phyloP scores from a whole-genome alignment of 2,329 filamentous ascomycete genomes.

The Thermoascus crustaceus region DNA sequence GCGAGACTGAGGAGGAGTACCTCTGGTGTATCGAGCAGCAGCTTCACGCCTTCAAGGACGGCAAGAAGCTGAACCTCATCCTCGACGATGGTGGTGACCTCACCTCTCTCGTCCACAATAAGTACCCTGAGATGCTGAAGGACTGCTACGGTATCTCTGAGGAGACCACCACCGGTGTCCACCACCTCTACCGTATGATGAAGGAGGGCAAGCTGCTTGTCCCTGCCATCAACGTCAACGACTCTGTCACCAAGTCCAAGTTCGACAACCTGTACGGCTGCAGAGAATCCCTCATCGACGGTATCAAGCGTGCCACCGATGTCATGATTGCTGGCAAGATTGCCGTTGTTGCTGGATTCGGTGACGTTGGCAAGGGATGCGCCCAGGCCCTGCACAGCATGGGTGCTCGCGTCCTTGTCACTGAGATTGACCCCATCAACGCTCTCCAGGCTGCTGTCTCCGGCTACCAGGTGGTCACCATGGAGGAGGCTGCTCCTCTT shows the following conservation, averaged over 20 bases:
- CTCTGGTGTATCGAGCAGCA: conserved; percentile 99
- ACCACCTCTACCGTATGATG: conserved; percentile 98
- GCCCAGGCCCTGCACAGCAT: conserved; percentile 92
- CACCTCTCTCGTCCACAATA: conserved; percentile 89
- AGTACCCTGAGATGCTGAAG: conserved; percentile 98
- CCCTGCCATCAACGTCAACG: conserved; percentile 98
- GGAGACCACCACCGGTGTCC: conserved; percentile 99
- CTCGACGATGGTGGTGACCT: conserved; percentile 98
- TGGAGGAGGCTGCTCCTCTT: conserved; percentile 84
- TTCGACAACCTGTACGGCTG: conserved; percentile 99
- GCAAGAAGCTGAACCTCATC: conserved; percentile 95
- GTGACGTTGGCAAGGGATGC: conserved; percentile 99
- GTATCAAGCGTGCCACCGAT: conserved; percentile 99
- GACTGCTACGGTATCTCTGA: conserved; percentile 97
- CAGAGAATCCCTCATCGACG: conserved; percentile 96
- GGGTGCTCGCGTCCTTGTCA: conserved; percentile 93
- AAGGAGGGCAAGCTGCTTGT: conserved; percentile 84
- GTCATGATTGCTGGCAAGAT: conserved; percentile 99
- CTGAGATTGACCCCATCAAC: conserved; percentile 98
- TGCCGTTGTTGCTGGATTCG: conserved; percentile 92
- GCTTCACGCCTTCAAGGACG: conserved; percentile 91
- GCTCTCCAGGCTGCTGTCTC: conserved; percentile 97
- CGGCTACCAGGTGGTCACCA: conserved; percentile 92
- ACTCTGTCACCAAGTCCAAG: conserved; percentile 99
- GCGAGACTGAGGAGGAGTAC: conserved; percentile 99